Base-by-base conservation (phyloP, 768 basidiomycete species). In the Leccinum barrowsii region DNA sequence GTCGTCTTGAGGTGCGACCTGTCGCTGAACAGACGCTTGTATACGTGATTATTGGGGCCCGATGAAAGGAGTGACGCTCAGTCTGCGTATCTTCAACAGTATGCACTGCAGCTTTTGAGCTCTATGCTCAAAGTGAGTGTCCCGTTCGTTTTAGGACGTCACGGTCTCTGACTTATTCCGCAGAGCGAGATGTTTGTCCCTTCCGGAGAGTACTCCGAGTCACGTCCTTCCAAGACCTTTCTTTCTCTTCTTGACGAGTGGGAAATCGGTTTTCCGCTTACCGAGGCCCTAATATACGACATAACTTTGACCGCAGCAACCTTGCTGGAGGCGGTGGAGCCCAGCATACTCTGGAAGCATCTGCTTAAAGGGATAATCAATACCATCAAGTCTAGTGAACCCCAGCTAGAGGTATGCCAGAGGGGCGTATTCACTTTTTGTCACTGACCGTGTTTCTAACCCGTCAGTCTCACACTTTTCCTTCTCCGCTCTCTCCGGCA, bases 231-330 rank as follows among this genome's bases (percentile, higher is more conserved):
- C 82, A 96, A 95, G 74, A 90, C 98, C 35, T 95, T 97, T 72
- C 87, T 98, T 22, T 95, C 94, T 1, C 73, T 98, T 17, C 77
- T 98, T 63, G 97, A 99, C 73, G 96, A 97, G 72, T 98, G 93
- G 91, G 97, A 98, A 71, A 88, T 98, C 48, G 96, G 96, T 7
- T 83, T 82, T 7, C 79, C 82, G 0, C 72, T 99, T 28, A 94
- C 94, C 0, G 88, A 93, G 42, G 78, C 77, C 7, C 75, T 98
- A 53, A 83, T 91, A 10, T 84, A 90, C 64, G 91, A 96, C 63
- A 80, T 92, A 37, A 79, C 80, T 15, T 85, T 91, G 80, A 94
- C 94, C 1, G 92, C 92, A 0, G 88, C 83, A 60, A 90, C 92
- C 2, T 76, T 99, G 0, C 93, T 95, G 63, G 95, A 98, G 71